phyloP scores from a whole-genome alignment of 176 grass and related monocot species.

The Cenchrus americanus region DNA sequence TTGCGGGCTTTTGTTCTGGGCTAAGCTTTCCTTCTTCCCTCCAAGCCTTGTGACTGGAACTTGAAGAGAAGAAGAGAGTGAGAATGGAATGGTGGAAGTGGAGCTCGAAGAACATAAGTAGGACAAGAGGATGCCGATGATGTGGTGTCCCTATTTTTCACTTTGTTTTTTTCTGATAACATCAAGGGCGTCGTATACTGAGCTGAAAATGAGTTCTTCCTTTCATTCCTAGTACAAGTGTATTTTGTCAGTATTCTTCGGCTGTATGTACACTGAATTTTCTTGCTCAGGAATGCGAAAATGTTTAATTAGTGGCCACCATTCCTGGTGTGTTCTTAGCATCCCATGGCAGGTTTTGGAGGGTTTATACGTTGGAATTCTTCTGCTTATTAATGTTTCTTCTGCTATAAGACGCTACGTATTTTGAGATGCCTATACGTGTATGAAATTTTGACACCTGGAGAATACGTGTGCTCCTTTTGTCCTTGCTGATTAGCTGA shows the following conservation, averaged over 20 bases:
- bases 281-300: conserved; percentile 24
- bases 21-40: conserved; percentile 50
- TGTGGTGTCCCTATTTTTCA: conserved; percentile 52
- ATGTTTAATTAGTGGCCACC: neutral
- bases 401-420: conserved; percentile 1
- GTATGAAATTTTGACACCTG: conserved; percentile 1
- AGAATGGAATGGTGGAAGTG: conserved; percentile 44
- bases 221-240: conserved; percentile 22
- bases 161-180: conserved; percentile 52
- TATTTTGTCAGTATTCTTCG: conserved; percentile 21
- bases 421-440: conserved; percentile 1
- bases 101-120: conserved; percentile 46
- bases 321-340: conserved; percentile 1
- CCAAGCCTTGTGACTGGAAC: conserved; percentile 49
- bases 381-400: neutral
- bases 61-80: conserved; percentile 55
- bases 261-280: conserved; percentile 25
- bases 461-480: conserved; percentile 18
- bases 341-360: neutral
- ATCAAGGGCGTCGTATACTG: conserved; percentile 46
- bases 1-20: conserved; percentile 11
- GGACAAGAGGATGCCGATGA: conserved; percentile 43
- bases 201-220: conserved; percentile 55
- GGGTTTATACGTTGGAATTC: conserved; percentile 1
- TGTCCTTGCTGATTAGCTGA: conserved; percentile 13